Percentiles rank a stretch among this genome's conserved stretches.
These are phyloP conservation scores for Termitomyces sp. DNA, from an alignment of 768 basidiomycete genomes.

Conservation along the genomic window DNA sequence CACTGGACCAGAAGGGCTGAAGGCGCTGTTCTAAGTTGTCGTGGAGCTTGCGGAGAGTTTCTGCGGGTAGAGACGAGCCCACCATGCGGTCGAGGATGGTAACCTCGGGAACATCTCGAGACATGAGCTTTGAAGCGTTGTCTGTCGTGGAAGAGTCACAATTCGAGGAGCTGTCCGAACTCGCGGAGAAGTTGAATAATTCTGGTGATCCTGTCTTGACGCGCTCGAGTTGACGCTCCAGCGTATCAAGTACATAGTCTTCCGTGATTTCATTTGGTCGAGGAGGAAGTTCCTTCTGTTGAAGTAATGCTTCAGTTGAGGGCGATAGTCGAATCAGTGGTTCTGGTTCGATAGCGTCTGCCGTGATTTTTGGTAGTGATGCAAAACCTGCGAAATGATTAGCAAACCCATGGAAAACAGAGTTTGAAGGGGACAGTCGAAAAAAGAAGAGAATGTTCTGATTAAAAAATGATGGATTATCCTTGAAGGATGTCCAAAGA, in stretches of 20 bases:
- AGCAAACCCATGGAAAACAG: not conserved
- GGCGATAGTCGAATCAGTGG: conserved; percentile 19
- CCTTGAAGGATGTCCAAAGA: not conserved
- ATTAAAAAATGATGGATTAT: not conserved
- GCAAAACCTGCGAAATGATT: conserved; percentile 54
- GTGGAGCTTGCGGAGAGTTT: conserved; percentile 49
- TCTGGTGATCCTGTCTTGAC: conserved; percentile 21
- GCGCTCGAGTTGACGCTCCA: conserved; percentile 48
- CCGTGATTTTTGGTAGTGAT: conserved; percentile 55
- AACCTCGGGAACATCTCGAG: not conserved
- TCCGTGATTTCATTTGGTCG: conserved; percentile 55
- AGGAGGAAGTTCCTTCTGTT: conserved; percentile 44
- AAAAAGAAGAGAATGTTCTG: not conserved
- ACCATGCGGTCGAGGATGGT: conserved; percentile 1
- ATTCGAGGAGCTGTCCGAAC: conserved; percentile 17
- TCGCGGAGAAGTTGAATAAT: not conserved
- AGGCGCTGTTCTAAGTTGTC: conserved; percentile 73
- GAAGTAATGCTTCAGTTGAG: conserved; percentile 46
- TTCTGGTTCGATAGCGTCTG: conserved; percentile 22
- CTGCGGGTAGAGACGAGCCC: conserved; percentile 16
- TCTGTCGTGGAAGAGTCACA: not conserved
- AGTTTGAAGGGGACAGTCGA: not conserved
- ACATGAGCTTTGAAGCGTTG: not conserved
- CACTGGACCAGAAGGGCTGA: conserved; percentile 76
- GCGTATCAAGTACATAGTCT: conserved; percentile 46